Conservation (phyloP, 495 filamentous ascomycete genomes). For the Xylaria intraflava region DNA sequence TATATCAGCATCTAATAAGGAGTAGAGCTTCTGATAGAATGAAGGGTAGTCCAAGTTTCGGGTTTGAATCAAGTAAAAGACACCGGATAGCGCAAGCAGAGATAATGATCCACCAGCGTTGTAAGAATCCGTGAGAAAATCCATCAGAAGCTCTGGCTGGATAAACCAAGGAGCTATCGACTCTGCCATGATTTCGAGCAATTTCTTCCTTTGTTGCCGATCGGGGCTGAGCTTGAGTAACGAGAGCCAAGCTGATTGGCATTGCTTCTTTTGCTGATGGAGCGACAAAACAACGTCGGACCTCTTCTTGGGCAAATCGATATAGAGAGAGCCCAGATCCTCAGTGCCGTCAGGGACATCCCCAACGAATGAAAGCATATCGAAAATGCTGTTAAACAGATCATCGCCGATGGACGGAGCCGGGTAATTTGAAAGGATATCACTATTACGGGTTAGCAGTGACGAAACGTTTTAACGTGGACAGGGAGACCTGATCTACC, state of each 20-base stretch:
- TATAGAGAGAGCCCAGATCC: conserved; percentile 61
- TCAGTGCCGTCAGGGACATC: conserved; percentile 54
- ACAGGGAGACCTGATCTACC: conserved; percentile 45
- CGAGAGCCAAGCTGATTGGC: conserved; percentile 79
- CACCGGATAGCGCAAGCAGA: conserved; percentile 80
- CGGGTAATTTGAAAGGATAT: conserved; percentile 30
- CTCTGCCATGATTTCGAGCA: conserved; percentile 65
- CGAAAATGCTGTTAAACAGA: conserved; percentile 50
- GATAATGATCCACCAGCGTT: conserved; percentile 77
- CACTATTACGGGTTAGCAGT: conserved; percentile 21
- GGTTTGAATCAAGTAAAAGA: conserved; percentile 90
- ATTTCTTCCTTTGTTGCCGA: conserved; percentile 68
- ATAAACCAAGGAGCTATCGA: conserved; percentile 83
- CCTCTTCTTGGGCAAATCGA: conserved; percentile 44
- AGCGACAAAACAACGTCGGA: conserved; percentile 48
- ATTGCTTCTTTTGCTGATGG: conserved; percentile 60
- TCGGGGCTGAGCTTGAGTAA: conserved; percentile 61
- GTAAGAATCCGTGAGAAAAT: conserved; percentile 92
- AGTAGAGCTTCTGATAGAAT: conserved; percentile 93
- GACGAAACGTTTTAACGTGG: not conserved
- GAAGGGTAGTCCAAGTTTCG: conserved; percentile 93
- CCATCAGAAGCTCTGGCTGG: conserved; percentile 84
- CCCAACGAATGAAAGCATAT: conserved; percentile 59
- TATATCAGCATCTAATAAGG: conserved; percentile 73
- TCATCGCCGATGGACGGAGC: conserved; percentile 34